Percentiles rank a stretch among this genome's conserved stretches.
phyloP scores from a whole-genome alignment of 2,329 filamentous ascomycete genomes.

The Calonectria fujianensis region DNA sequence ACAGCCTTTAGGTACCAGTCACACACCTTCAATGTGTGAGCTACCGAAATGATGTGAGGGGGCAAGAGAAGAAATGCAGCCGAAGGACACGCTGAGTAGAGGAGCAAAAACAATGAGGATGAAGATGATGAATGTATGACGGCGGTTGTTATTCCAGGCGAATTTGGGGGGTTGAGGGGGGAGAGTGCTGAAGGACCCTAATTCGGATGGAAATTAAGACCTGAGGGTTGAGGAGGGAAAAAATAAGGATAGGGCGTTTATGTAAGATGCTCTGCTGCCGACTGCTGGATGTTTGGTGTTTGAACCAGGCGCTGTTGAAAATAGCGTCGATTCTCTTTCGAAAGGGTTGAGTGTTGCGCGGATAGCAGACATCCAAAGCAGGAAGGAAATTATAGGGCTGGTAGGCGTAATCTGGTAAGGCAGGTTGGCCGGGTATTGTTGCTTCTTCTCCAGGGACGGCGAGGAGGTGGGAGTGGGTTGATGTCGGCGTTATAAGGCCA shows the following conservation, averaged over 20 bases:
- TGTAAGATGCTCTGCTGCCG: constrained; percentile 5
- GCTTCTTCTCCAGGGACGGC: constrained; percentile 17
- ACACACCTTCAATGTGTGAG: neutral
- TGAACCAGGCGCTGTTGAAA: neutral
- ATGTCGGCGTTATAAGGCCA: constrained; percentile 28
- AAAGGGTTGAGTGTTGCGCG: neutral
- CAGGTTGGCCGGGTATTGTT: constrained; percentile 18
- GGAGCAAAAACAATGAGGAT: neutral
- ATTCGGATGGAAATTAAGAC: neutral
- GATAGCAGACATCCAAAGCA: constrained; percentile 1
- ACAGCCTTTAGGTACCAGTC: neutral
- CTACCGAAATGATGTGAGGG: constrained; percentile 5
- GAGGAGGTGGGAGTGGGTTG: constrained; percentile 9
- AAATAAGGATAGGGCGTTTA: neutral
- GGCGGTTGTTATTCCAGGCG: neutral
- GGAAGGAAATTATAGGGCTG: constrained; percentile 9
- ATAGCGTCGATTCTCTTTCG: neutral
- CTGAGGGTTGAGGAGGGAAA: neutral
- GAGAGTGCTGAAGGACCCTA: neutral
- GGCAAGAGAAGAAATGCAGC: neutral
- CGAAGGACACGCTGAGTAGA: neutral
- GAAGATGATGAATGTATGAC: constrained; percentile 6
- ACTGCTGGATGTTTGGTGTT: constrained; percentile 11
- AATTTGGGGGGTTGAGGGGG: neutral
- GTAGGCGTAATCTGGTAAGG: constrained; percentile 1